Evolutionary conservation across 768 basidiomycete genomes (phyloP), one percentile per base, ranked within the genome.

Genomic region (Mycena leptocephala): DNA sequence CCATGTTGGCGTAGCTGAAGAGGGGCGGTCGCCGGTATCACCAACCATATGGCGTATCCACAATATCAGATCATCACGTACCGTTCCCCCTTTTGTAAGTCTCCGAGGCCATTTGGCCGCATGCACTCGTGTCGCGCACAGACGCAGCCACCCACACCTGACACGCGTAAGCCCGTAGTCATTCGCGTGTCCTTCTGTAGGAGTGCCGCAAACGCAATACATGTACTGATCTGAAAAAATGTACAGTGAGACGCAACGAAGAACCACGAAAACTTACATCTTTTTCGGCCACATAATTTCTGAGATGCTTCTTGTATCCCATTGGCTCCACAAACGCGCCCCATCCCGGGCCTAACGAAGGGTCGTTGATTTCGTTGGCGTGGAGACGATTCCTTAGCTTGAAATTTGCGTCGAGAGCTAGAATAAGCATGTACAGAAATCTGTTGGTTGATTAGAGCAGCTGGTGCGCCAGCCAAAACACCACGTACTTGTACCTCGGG

Each of bases 361-460:
- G 72, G 35, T 77, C 76, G 24, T 72, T 28, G 8, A 64, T 56
- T 22, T 70, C 65, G 58, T 69, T 75, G 13, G 51, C 30, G 5
- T 35, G 64, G 18, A 72, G 5, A 20, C 67, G 70, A 22, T 79
- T 75, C 37, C 81, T 83, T 11, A 83, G 66, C 4, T 70, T 58
- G 69, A 83, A 83, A 48, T 82, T 82, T 18, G 82, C 82, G 75
- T 83, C 82, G 22, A 81, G 53, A 8, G 81, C 72, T 26, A 83
- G 43, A 30, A 80, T 56, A 0, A 80, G 62, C 33, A 69, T 76
- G 63, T 81, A 81, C 5, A 82, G 46, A 53, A 68, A 83, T 46
- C 82, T 83, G 24, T 9, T 2, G 18, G 39, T 41, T 18, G 18
- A 41, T 10, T 41, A 5, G 22, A 26, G 37, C 6, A 59, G 9